Evolutionary conservation across 2,329 filamentous ascomycete genomes (phyloP).

Genomic region (Paraphoma chrysanthemicola): DNA sequence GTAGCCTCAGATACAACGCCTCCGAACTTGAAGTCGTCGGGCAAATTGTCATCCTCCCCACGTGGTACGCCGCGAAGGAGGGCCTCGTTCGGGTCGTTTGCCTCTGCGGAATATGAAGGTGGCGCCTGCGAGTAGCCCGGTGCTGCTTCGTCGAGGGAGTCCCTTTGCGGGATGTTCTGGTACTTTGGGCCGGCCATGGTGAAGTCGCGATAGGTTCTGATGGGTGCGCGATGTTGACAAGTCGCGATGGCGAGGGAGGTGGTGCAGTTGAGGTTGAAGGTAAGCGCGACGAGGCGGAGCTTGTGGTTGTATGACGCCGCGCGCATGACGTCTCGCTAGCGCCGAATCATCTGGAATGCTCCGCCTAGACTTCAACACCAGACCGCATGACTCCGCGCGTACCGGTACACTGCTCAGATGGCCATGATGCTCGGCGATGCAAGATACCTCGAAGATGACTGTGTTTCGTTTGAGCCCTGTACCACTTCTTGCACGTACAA

Average conservation of each 20-base stretch:
- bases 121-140: conserved; percentile 73
- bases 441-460: too few species aligned
- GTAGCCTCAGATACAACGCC: conserved; percentile 92
- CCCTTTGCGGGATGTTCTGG: conserved; percentile 80
- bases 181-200: conserved; percentile 83
- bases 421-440: too few species aligned
- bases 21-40: conserved; percentile 98
- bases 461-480: too few species aligned
- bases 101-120: conserved; percentile 75
- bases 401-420: too few species aligned
- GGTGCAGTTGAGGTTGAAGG: neutral
- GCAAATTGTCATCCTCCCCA: conserved; percentile 86
- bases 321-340: neutral
- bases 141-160: conserved; percentile 74
- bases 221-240: neutral
- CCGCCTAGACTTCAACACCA: neutral
- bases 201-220: neutral
- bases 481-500: too few species aligned
- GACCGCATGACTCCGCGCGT: neutral
- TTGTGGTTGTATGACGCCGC: neutral
- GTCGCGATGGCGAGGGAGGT: neutral
- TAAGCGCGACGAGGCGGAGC: neutral
- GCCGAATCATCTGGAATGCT: conserved; percentile 1
- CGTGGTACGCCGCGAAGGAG: conserved; percentile 72
- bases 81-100: conserved; percentile 63